Evolutionary conservation across 306 rosid species (phyloP), one percentile per base, ranked within the genome.

Genomic region (Macrotyloma uniflorum): DNA sequence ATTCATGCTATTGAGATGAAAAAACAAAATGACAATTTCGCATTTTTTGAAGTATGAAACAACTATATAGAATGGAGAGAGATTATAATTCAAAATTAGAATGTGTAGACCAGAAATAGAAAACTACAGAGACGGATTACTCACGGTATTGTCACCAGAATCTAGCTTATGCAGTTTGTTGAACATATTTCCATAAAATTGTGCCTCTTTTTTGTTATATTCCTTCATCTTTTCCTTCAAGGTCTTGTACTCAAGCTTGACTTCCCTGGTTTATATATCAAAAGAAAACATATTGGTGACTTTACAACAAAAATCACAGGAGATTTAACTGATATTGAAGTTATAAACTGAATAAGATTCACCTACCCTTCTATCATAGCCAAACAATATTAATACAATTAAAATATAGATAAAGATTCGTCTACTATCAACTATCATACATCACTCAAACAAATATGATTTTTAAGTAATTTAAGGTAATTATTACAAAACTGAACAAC

Each of bases 121-220:
- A 20, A 47, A n/a, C 61, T 22, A 33, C 1, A 6, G 8, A 24
- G 24, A 46, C 26, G 2, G 8, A 12, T 11, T 46, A 72, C 91
- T 90, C 81, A 89, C 93, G 74, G 77, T 79, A 2, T 40, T 71
- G 49, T 85, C 88, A 0, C 10, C 47, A 3, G 75, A 14, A 61
- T 30, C 94, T 16, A 33, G 9, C 79, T 89, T 91, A 5, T 51
- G 89, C 85, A 92, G 64, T 81, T 94, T 90, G 15, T 87, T 89
- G 77, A 94, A 92, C 93, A 94, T 94, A 77, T 90, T 92, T 38
- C 96, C 97, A 45, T 92, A 94, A 38, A 92, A 90, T 79, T 88
- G 81, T 19, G 97, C 94, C 65, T 92, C 88, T 54, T 83, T 94
- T 45, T 82, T 89, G 40, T 94, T 90, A 58, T 15, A 85, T 80